Base-by-base conservation (phyloP, 805 yeast species). In the Zygosaccharomyces gambellarensis region DNA sequence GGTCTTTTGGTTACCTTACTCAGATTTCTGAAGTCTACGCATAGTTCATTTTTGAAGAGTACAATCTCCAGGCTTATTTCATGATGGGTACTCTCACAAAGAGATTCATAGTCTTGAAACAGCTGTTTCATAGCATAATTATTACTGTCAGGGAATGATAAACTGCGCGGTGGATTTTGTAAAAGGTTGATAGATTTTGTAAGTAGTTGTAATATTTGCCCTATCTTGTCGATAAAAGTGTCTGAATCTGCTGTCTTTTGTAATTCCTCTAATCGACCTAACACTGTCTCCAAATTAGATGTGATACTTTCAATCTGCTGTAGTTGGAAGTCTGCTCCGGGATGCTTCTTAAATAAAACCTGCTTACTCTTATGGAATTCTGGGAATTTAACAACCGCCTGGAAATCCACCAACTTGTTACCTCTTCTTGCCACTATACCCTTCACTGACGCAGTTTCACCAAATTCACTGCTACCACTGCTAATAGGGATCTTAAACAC, bases 401-500 rank as follows among this genome's bases (percentile, higher is more conserved):
- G 74, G 52, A 83, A 62, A 28, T 77, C 77, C 1, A 76, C 70
- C 4, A 85, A 69, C 52, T 75, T 74, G 10, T 76, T 73, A 5
- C 83, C 82, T 46, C 72, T 75, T 45, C 90, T 64, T 0, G 79
- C 77, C 0, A 84, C 62, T 1, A 80, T 72, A 0, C 92, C 92
- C 51, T 82, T 82, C 12, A 83, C 64, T 2, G 61, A 54, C 3
- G 67, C 61, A 30, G 48, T 47, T 3, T 48, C 48, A 5, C 47
- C 39, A 11, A 45, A 52, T 29, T 40, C 49, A 8, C 50, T 38
- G 12, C 48, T 49, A 19, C 60, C 57, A 48, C 45, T 58, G 19
- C 62, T 62, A 3, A 85, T 65, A 0, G 90, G 86, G 45, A 85
- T 69, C 49, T 77, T 82, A 46, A 80, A 73, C 11, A 75, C 67